Evolutionary conservation across 2,329 filamentous ascomycete genomes (phyloP), one percentile per base, ranked within the genome.

Genomic region (Scedosporium boydii): DNA sequence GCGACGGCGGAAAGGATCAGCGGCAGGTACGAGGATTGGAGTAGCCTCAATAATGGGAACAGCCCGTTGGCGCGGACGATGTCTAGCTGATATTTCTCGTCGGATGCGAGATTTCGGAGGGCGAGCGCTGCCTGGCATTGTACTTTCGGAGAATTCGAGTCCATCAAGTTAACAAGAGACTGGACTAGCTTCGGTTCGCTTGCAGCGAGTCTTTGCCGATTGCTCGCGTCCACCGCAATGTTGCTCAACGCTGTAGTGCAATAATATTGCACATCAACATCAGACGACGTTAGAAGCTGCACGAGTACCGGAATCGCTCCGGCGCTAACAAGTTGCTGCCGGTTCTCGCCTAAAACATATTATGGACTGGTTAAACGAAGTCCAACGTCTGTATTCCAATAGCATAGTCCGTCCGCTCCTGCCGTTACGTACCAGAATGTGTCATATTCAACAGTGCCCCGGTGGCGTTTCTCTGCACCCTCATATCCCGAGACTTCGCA

Each of bases 241-340:
- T 99, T 99, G 82, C 93, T 98, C 63, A 99, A 84, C 12, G 95
- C 95, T 4, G 95, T 99, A 18, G 95, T 99, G 79, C 95, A 99
- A 77, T 99, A 99, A 77, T 99, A 99, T 77, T 99, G 95, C 38
- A 99, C 95, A 72, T 99, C 95, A 67, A 97, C 93, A 71, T 99
- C 95, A 63, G 88, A 80, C 27, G 95, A 98, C 7, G 91, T 92
- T 56, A 99, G 87, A 26, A 99, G 86, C 72, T 97, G 92, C 48
- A 99, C 95, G 27, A 99, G 86, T 7, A 99, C 93, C 4, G 95
- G 95, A 67, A 99, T 97, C n/a, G 95, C 95, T 66, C 93, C 93
- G 56, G 95, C 95, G 68, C 96, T 96, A 67, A 99, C 95, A 29
- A 99, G 88, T 75, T 99, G 93, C 76, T 98, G 92, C 68, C 95